Percentiles rank a stretch among this genome's conserved stretches.
Evolutionary conservation across 306 rosid genomes (phyloP).

Genomic region (Malus domestica): DNA sequence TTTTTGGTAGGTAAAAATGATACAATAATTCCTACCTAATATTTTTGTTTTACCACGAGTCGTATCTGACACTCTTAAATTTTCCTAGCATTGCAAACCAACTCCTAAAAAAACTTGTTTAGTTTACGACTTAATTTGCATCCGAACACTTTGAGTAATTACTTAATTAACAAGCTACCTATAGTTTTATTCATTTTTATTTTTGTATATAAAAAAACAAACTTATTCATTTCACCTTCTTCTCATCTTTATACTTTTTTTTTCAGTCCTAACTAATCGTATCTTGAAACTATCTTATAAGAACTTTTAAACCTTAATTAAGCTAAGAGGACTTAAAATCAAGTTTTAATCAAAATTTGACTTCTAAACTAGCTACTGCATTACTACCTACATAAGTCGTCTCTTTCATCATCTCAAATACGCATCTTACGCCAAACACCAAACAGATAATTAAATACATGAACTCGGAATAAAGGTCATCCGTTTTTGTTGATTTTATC

Average conservation of each 20-base stretch:
- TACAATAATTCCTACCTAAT: background rate
- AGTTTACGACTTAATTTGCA: background rate
- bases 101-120: background rate
- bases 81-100: background rate
- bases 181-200: too few relatives aligned
- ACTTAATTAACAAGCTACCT: too few relatives aligned
- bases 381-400: background rate
- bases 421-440: background rate
- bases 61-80: background rate
- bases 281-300: too few relatives aligned
- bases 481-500: background rate
- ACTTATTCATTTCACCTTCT: background rate
- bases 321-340: background rate
- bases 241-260: background rate
- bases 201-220: too few relatives aligned
- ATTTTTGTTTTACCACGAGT: too few relatives aligned
- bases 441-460: background rate
- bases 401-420: background rate
- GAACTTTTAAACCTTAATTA: background rate
- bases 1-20: too few relatives aligned
- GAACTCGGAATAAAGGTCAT: background rate
- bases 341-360: background rate
- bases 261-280: too few relatives aligned
- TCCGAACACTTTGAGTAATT: background rate
- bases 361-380: background rate